Evolutionary conservation across 2,329 filamentous ascomycete species (phyloP).

Genomic region (Achaetomium macrosporum): DNA sequence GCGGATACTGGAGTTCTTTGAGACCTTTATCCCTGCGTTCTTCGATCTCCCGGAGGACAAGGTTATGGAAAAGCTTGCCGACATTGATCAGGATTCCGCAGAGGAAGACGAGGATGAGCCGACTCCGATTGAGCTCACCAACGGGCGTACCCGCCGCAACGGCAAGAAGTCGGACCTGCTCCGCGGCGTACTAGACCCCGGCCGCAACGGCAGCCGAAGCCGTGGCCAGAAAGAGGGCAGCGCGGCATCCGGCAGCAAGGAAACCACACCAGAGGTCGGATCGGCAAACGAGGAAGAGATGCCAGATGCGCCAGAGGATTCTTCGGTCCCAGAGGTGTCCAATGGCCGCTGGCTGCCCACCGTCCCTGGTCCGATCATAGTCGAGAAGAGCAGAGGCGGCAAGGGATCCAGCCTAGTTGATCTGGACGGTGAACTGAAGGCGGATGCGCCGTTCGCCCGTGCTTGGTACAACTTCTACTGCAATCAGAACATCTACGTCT

Average conservation of each 20-base stretch:
- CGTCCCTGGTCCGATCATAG: slow-evolving; percentile 50
- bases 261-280: slow-evolving; percentile 79
- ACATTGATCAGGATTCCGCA: slow-evolving; percentile 63
- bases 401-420: slow-evolving; percentile 41
- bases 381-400: slow-evolving; percentile 28
- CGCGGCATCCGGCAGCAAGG: slow-evolving; percentile 72
- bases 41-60: slow-evolving; percentile 69
- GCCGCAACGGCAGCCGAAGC: slow-evolving; percentile 63
- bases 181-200: slow-evolving; percentile 76
- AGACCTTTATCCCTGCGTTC: slow-evolving; percentile 69
- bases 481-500: slow-evolving; percentile 88
- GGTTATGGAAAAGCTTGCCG: slow-evolving; percentile 60
- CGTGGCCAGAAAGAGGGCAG: slow-evolving; percentile 75
- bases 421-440: slow-evolving; percentile 60
- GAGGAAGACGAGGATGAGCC: slow-evolving; percentile 75
- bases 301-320: slow-evolving; percentile 54
- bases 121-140: slow-evolving; percentile 63
- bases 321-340: slow-evolving; percentile 54
- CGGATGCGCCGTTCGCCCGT: slow-evolving; percentile 73
- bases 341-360: slow-evolving; percentile 61
- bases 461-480: slow-evolving; percentile 84
- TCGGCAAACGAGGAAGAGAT: slow-evolving; percentile 74
- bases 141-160: slow-evolving; percentile 62
- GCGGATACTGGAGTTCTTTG: slow-evolving; percentile 68
- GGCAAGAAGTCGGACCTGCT: slow-evolving; percentile 76